Evolutionary conservation across 108 stramenopile genomes (phyloP).

Genomic region (Bacterosira constricta): DNA sequence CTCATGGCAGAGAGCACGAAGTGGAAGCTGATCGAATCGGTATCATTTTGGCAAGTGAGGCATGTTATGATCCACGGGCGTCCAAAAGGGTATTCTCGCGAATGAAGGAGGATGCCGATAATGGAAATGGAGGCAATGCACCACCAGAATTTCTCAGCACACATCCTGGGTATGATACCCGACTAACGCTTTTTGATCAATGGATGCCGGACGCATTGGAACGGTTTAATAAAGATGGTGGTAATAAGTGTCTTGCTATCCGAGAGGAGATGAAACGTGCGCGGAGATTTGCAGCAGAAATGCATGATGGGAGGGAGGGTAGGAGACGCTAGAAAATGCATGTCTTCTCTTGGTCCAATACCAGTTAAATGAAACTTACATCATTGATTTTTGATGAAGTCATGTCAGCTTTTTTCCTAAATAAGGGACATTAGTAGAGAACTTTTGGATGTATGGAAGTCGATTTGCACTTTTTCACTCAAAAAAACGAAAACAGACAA

Average conservation of each 20-base stretch:
- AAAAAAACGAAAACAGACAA: no score
- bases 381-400: no score
- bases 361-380: no score
- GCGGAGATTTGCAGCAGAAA: conserved; percentile 49
- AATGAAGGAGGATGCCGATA: conserved; percentile 45
- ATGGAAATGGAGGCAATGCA: conserved; percentile 17
- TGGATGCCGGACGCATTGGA: conserved; percentile 72
- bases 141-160: conserved; percentile 86
- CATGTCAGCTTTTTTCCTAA: no score
- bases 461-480: no score
- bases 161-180: conserved; percentile 75
- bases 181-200: conserved; percentile 61
- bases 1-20: conserved; percentile 79
- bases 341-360: no score
- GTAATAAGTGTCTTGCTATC: conserved; percentile 59
- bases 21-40: conserved; percentile 87
- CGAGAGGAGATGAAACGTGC: conserved; percentile 63
- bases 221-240: conserved; percentile 54
- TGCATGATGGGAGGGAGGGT: neutral
- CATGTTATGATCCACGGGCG: conserved; percentile 85
- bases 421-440: no score
- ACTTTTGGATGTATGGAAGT: no score
- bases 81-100: conserved; percentile 68
- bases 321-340: conserved; percentile 8
- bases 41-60: conserved; percentile 64